Evolutionary conservation across 495 filamentous ascomycete species (phyloP), one percentile per base, ranked within the genome.

Genomic region (Extremus antarcticus): DNA sequence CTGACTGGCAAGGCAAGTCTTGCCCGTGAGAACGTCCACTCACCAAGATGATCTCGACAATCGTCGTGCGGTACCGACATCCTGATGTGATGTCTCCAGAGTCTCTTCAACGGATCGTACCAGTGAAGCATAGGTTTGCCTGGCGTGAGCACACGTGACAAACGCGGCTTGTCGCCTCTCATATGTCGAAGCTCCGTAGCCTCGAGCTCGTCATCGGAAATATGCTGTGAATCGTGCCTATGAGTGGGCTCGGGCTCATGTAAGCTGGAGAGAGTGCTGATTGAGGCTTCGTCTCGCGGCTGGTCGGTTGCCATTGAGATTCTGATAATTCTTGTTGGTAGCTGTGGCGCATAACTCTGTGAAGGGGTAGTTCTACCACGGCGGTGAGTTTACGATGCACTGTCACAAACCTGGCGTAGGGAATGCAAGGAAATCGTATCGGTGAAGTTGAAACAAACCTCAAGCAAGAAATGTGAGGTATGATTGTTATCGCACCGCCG

Each of bases 1-100:
- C n/a, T n/a, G n/a, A n/a, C n/a, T n/a, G n/a, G n/a, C n/a, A n/a
- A n/a, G n/a, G n/a, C n/a, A n/a, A n/a, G n/a, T n/a, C n/a, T n/a
- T n/a, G n/a, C n/a, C n/a, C n/a, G n/a, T n/a, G n/a, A n/a, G n/a
- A n/a, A n/a, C n/a, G n/a, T 39, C 38, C 25, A 61, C 72, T 51
- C 72, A 80, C 79, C 77, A 53, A 82, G 63, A 68, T 80, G 74
- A 63, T 81, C 75, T 61, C 74, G 63, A 57, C 71, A 70, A 50
- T 67, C 58, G 29, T 69, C 60, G 47, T 70, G 65, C 10, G 70
- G 68, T 32, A 81, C 74, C 9, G 69, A 61, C 8, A 76, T 59
- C 43, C 62, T 62, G 48, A 79, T 63, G 55, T 78, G 67, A 21
- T 68, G 65, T 43, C 63, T 60, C 76, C 75, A 78, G 45, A 73